These are phyloP conservation scores for Saccharum spontaneum DNA, from an alignment of 176 grass and related monocot genomes.

Conservation along the genomic window DNA sequence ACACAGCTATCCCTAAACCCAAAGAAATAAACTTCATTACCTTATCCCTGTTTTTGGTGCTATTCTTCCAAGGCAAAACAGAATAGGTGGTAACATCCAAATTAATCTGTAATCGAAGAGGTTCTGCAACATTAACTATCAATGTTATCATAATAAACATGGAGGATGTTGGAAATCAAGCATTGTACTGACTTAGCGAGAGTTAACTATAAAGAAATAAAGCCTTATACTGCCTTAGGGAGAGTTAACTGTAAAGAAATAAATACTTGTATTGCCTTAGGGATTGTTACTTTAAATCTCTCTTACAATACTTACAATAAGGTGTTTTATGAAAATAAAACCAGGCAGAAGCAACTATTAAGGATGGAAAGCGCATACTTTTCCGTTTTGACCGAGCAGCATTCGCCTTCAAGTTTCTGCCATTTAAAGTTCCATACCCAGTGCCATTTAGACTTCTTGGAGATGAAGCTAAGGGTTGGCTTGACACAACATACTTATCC, in stretches of 20 bases:
- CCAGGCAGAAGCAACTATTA: conserved; percentile 78
- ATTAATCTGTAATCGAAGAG: background rate
- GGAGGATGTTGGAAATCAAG: background rate
- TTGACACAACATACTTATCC: conserved; percentile 95
- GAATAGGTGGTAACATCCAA: background rate
- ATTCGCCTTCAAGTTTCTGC: conserved; percentile 91
- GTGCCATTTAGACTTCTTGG: conserved; percentile 94
- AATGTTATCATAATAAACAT: conserved; percentile 12
- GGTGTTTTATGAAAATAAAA: conserved; percentile 11
- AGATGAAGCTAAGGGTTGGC: conserved; percentile 97
- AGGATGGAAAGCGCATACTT: conserved; percentile 82
- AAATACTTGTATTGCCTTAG: conserved; percentile 3
- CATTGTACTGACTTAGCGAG: background rate
- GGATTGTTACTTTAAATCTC: conserved; percentile 5
- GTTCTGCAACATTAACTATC: background rate
- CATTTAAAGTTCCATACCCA: conserved; percentile 97
- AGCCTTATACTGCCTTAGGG: background rate
- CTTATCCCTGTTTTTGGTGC: background rate
- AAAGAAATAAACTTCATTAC: background rate
- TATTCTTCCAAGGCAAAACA: background rate
- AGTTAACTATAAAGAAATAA: background rate
- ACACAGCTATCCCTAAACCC: background rate
- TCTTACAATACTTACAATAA: background rate
- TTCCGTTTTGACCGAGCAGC: conserved; percentile 92
- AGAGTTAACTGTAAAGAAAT: background rate